Evolutionary conservation across 495 filamentous ascomycete species (phyloP).

Genomic region (Thozetella sp.): DNA sequence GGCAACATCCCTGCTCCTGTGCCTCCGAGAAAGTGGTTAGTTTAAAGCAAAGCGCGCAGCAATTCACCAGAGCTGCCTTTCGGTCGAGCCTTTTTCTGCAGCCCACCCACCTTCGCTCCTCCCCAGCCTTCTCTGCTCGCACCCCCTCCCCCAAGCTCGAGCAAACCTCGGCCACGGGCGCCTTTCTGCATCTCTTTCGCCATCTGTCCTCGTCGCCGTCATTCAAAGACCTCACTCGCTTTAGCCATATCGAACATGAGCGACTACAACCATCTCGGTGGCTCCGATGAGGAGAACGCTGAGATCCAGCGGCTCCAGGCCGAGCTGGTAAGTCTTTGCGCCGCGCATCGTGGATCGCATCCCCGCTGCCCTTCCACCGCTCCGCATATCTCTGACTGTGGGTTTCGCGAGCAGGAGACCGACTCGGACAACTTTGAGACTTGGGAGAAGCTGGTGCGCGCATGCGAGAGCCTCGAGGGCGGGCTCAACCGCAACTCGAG

Average conservation of each 20-base stretch:
- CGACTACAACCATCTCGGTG: constrained; percentile 63
- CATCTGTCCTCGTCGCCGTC: constrained; percentile 7
- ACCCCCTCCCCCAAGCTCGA: constrained; percentile 10
- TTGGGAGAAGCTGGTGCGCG: constrained; percentile 91
- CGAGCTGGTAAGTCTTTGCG: constrained; percentile 69
- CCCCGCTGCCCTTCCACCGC: not conserved
- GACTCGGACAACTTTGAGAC: constrained; percentile 91
- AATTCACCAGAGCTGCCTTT: constrained; percentile 6
- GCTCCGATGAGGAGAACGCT: constrained; percentile 81
- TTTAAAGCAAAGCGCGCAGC: constrained; percentile 10
- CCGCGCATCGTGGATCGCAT: not conserved
- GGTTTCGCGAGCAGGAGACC: constrained; percentile 46
- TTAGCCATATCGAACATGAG: constrained; percentile 29
- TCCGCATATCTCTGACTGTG: not conserved
- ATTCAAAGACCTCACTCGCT: not conserved
- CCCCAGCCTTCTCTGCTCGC: constrained; percentile 18
- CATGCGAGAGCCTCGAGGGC: constrained; percentile 83
- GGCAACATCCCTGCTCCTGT: not conserved
- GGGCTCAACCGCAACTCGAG: constrained; percentile 96
- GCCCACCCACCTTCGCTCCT: constrained; percentile 8
- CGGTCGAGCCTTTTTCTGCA: constrained; percentile 5
- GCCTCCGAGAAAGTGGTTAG: too few relatives aligned
- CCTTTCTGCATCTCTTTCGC: constrained; percentile 3
- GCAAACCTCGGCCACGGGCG: not conserved
- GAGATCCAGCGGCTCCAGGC: constrained; percentile 78